Percentiles rank a stretch among this genome's conserved stretches.
Evolutionary conservation across 345 rosid genomes (phyloP).

Genomic region (Sisymbrium altissimum): DNA sequence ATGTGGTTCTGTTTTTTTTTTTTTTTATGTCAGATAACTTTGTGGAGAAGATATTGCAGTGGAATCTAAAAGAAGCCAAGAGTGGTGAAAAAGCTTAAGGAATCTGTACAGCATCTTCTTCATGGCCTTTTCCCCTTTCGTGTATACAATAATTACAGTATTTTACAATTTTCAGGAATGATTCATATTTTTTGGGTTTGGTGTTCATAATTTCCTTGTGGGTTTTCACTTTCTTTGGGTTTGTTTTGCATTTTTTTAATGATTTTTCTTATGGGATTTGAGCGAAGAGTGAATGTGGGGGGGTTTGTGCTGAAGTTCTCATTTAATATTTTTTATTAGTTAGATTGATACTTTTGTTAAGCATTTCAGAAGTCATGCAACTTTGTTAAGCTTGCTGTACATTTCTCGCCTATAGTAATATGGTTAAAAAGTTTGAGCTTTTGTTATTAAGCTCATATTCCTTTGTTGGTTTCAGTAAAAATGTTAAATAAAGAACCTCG

Average conservation of each 20-base stretch:
- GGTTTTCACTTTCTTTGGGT: conserved; percentile 8
- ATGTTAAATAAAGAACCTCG: not conserved
- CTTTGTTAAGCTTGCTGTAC: conserved; percentile 6
- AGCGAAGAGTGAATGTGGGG: not conserved
- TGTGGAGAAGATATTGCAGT: conserved; percentile 6
- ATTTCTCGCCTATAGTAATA: too few relatives aligned
- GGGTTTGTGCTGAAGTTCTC: conserved; percentile 20
- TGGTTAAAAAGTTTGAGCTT: not conserved
- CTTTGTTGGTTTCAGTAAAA: not conserved
- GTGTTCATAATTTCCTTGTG: conserved; percentile 17
- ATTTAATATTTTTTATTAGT: conserved; percentile 6
- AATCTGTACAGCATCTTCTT: conserved; percentile 30
- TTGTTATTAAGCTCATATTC: not conserved
- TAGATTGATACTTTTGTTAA: conserved; percentile 16
- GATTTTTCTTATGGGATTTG: conserved; percentile 8
- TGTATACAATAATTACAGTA: not conserved
- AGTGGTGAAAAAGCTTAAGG: conserved; percentile 5
- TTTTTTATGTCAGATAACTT: not conserved
- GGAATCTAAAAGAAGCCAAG: conserved; percentile 4
- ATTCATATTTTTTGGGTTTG: conserved; percentile 12
- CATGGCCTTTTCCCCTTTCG: not conserved
- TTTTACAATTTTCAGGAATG: not conserved
- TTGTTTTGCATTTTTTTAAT: conserved; percentile 6
- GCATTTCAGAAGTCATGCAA: conserved; percentile 22
- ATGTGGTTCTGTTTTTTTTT: not conserved